Percentiles rank a stretch among this genome's conserved stretches.
Conservation (phyloP, 371 early-diverging fungal genomes). For the Circinella minor region DNA sequence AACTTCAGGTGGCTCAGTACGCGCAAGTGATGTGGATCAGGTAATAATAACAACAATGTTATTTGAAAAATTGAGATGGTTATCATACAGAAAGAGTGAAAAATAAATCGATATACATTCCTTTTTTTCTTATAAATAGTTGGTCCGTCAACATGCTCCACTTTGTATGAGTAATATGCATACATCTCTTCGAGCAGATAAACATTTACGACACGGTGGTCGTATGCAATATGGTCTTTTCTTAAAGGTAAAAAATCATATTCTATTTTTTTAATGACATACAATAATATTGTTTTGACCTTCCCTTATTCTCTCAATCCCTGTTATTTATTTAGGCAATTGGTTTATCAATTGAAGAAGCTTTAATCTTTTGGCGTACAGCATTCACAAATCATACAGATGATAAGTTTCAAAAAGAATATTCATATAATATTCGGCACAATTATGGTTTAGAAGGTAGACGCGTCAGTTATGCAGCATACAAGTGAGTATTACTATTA, state of each 20-base stretch:
- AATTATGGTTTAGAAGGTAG: slow-evolving; percentile 99
- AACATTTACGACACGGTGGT: slow-evolving; percentile 88
- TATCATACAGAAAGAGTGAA: not conserved
- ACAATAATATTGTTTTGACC: no score
- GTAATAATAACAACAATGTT: slow-evolving; percentile 32
- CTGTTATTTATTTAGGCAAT: slow-evolving; percentile 59
- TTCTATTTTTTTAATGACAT: no score
- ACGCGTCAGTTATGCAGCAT: slow-evolving; percentile 90
- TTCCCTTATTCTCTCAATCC: no score
- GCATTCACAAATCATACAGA: slow-evolving; percentile 80
- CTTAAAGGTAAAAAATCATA: slow-evolving; percentile 65
- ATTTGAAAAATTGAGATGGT: not conserved
- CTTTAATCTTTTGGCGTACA: slow-evolving; percentile 89
- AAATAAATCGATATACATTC: not conserved
- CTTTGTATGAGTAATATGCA: slow-evolving; percentile 92
- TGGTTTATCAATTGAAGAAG: slow-evolving; percentile 91
- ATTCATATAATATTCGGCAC: slow-evolving; percentile 97
- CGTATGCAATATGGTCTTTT: slow-evolving; percentile 94
- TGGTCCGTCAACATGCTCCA: slow-evolving; percentile 78
- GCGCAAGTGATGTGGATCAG: slow-evolving; percentile 68
- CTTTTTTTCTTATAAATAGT: slow-evolving; percentile 29
- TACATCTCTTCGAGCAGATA: slow-evolving; percentile 66
- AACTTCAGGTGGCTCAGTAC: slow-evolving; percentile 56
- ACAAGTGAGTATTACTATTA: slow-evolving; percentile 52
- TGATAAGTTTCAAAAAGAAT: slow-evolving; percentile 90